Base-by-base conservation (phyloP, 176 grass and related monocot species). In the Zizania latifolia region DNA sequence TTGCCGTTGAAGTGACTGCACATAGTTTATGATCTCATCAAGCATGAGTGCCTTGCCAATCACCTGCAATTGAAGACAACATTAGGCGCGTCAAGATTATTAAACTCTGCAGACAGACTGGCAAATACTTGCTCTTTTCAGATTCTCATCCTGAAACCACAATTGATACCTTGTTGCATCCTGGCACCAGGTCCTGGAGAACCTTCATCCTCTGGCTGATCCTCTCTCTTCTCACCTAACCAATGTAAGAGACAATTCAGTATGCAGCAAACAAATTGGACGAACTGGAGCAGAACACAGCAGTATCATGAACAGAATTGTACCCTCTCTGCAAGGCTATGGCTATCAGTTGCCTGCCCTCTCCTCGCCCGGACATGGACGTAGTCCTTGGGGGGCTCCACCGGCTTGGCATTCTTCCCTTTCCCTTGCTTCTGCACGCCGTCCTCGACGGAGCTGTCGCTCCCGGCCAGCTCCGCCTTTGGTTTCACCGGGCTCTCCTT, bases 301-400 rank as follows among this genome's bases (percentile, higher is more conserved):
- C 35, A 48, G 67, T 13, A 2, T 16, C 15, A 54, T 78, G 59
- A 54, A n/a, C 33, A 64, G 41, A 70, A 58, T 40, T 45, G 5
- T 93, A 97, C 94, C 86, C 94, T 87, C 86, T 97, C 94, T 4
- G 93, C 93, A 26, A 97, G 93, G 87, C 93, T 93, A 74, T 97
- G 93, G 79, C 90, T 97, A 29, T 93, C 94, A 16, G 94, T 97
- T 0, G 94, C 94, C 81, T 97, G 91, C 0, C 94, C 94, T 85
- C 94, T 87, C 78, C 94, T 91, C 10, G 94, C 94, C 80, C 94
- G 90, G 48, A 94, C 94, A 89, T 97, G 94, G 82, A 97, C 88
- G 66, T 97, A 97, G 78, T 97, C 94, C 60, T 89, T 93, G 45
- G 79, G 94, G 0, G 94, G 91, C 36, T 97, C 94, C 15, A 61